Evolutionary conservation across 257 asterid genomes (phyloP).

Genomic region (Solanum piurae): DNA sequence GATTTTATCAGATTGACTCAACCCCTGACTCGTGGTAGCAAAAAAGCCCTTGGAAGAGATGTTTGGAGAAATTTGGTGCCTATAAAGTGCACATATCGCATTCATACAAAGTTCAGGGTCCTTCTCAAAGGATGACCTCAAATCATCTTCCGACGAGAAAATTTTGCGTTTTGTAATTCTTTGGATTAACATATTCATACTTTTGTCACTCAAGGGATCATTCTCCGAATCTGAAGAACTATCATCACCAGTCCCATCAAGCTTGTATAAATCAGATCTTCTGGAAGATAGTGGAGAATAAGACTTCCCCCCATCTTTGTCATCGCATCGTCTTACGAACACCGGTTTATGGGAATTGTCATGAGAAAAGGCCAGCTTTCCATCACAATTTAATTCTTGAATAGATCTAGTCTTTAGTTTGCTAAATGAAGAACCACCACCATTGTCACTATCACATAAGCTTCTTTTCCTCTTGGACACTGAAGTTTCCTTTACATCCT

Average conservation of each 20-base stretch:
- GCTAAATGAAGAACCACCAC: not conserved
- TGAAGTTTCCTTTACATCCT: not conserved
- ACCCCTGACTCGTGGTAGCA: not conserved
- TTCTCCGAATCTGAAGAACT: conserved; percentile 8
- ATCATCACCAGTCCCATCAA: not conserved
- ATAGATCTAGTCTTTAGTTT: not conserved
- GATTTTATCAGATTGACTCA: not conserved
- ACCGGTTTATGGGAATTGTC: not conserved
- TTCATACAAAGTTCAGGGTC: conserved; percentile 18
- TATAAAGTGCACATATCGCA: conserved; percentile 25
- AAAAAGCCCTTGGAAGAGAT: not conserved
- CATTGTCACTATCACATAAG: not conserved
- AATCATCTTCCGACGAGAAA: not conserved
- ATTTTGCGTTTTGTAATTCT: not conserved
- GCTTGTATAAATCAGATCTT: not conserved
- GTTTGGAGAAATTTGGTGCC: conserved; percentile 1
- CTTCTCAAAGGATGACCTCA: conserved; percentile 1
- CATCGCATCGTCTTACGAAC: not conserved
- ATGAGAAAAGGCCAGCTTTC: not conserved
- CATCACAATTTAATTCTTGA: not conserved
- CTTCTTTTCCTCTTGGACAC: conserved; percentile 3
- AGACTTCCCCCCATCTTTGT: conserved; percentile 1
- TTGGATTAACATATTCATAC: not conserved
- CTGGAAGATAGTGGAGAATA: not conserved
- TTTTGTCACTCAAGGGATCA: not conserved